Percentiles rank a stretch among this genome's conserved stretches.
These are phyloP conservation scores for Aphanomyces stellatus DNA, from an alignment of 352 stramenopile species.

Conservation along the genomic window DNA sequence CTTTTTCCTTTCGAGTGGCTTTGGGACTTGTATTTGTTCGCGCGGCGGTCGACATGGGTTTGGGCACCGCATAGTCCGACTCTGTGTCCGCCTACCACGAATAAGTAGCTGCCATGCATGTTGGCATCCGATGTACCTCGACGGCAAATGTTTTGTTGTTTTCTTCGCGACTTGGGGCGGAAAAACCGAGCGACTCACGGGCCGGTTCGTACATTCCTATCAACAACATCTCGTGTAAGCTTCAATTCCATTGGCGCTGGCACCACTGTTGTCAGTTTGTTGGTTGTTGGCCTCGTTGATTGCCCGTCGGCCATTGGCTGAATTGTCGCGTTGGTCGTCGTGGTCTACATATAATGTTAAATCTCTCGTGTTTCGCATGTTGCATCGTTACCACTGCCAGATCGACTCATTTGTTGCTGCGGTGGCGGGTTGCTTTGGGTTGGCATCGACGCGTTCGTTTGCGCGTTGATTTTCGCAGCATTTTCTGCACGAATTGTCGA, in stretches of 20 bases:
- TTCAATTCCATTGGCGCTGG: neutral
- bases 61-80: conserved; percentile 12
- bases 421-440: conserved; percentile 26
- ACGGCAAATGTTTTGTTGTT: conserved; percentile 1
- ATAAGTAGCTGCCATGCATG: no score
- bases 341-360: neutral
- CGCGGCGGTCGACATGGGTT: conserved; percentile 2
- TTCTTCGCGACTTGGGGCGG: neutral
- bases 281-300: conserved; percentile 17
- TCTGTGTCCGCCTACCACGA: conserved; percentile 1
- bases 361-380: no score
- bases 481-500: no score
- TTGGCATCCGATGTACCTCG: no score
- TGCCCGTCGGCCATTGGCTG: neutral
- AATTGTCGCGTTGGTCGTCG: neutral
- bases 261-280: neutral
- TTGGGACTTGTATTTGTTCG: conserved; percentile 20
- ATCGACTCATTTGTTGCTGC: conserved; percentile 26
- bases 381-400: conserved; percentile 15
- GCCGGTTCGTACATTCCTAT: neutral
- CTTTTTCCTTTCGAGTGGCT: conserved; percentile 37
- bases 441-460: conserved; percentile 22
- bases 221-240: no score
- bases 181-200: neutral
- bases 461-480: conserved; percentile 6